Conservation (phyloP, 176 grass and related monocot species). For the Aegilops umbellulata region DNA sequence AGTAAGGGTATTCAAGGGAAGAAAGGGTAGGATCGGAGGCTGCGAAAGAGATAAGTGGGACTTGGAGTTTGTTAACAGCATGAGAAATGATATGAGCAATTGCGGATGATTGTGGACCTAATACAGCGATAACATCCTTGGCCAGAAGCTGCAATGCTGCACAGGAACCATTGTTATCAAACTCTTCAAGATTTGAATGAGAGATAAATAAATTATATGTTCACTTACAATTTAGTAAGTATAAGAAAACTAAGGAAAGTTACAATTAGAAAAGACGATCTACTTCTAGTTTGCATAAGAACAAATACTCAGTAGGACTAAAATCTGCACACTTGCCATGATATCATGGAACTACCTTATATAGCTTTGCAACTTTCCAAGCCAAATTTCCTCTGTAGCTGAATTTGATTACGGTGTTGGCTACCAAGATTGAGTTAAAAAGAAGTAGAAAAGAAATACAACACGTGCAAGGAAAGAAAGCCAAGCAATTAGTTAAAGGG, state of each 20-base stretch:
- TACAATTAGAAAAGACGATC: neutral
- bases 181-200: neutral
- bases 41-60: constrained; percentile 67
- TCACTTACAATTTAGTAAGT: neutral
- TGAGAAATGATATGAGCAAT: constrained; percentile 83
- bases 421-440: no score
- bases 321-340: neutral
- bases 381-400: neutral
- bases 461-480: no score
- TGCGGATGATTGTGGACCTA: constrained; percentile 75
- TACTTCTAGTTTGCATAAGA: neutral
- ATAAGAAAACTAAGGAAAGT: neutral
- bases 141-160: constrained; percentile 72
- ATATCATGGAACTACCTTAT: constrained; percentile 4
- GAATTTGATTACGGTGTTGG: neutral
- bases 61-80: constrained; percentile 59
- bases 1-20: constrained; percentile 74
- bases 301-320: neutral
- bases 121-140: constrained; percentile 47
- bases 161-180: constrained; percentile 28
- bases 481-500: neutral
- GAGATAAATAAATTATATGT: neutral
- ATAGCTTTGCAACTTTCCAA: neutral
- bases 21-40: constrained; percentile 75
- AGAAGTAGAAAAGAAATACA: no score